Conservation (phyloP, 345 rosid genomes). For the Lepidium africanum region DNA sequence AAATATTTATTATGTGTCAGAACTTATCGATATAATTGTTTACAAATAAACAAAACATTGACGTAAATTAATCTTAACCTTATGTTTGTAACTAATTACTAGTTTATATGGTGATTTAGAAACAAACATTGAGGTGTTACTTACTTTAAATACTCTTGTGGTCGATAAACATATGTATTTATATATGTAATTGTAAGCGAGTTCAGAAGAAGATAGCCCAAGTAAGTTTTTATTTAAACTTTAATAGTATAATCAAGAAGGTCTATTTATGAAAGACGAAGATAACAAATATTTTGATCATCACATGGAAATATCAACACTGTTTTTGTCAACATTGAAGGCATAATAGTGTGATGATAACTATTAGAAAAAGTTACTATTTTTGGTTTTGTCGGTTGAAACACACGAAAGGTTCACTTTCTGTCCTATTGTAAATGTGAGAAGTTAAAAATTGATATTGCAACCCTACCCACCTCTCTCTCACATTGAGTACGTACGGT, state of each 20-base stretch:
- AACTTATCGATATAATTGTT: no score
- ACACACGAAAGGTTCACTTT: not conserved
- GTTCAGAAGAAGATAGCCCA: no score
- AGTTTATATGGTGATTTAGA: not conserved
- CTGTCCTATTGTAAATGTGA: constrained; percentile 2
- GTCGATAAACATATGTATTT: not conserved
- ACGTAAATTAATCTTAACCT: no score
- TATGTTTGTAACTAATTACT: no score
- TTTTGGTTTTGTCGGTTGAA: constrained; percentile 28
- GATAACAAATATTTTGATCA: no score
- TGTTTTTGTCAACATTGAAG: not conserved
- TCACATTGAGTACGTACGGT: constrained; percentile 25
- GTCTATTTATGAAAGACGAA: no score
- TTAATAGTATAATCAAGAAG: no score
- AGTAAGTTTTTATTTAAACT: no score
- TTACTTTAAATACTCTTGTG: not conserved
- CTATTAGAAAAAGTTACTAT: constrained; percentile 13
- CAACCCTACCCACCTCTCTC: constrained; percentile 14
- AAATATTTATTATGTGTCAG: no score
- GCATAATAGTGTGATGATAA: not conserved
- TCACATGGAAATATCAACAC: no score
- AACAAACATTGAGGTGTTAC: not conserved
- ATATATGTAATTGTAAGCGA: no score
- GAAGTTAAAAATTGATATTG: constrained; percentile 11
- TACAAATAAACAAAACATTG: no score